Percentiles rank a stretch among this genome's conserved stretches.
Conservation (phyloP, 2,329 filamentous ascomycete species). For the Nakataea oryzae region DNA sequence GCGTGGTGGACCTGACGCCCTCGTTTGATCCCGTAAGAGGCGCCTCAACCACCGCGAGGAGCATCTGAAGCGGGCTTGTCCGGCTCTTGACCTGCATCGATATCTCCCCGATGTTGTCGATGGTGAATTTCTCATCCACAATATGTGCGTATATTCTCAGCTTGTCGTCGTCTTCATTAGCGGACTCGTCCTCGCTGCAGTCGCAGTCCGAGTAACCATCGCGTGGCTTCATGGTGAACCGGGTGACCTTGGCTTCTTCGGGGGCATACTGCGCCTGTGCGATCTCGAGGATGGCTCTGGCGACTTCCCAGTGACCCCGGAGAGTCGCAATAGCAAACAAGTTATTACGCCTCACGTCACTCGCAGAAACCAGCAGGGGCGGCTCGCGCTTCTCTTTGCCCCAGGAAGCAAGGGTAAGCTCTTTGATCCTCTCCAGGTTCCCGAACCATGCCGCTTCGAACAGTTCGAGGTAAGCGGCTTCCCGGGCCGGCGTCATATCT, state of each 20-base stretch:
- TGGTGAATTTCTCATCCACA: constrained; percentile 58
- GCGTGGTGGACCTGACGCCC: constrained; percentile 8
- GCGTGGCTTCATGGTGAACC: constrained; percentile 32
- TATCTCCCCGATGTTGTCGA: constrained; percentile 65
- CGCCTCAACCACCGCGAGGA: constrained; percentile 24
- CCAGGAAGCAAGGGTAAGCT: constrained; percentile 51
- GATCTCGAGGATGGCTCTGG: constrained; percentile 60
- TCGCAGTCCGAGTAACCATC: constrained; percentile 23
- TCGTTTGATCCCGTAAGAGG: constrained; percentile 18
- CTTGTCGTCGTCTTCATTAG: constrained; percentile 22
- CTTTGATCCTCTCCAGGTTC: constrained; percentile 56
- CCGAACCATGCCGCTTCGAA: constrained; percentile 66
- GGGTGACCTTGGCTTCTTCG: constrained; percentile 36
- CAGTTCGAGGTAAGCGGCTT: constrained; percentile 52
- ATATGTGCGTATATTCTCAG: constrained; percentile 40
- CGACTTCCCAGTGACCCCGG: constrained; percentile 52
- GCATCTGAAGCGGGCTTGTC: constrained; percentile 40
- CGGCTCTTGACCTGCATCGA: constrained; percentile 58
- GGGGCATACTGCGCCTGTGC: constrained; percentile 57
- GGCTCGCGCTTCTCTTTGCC: constrained; percentile 38
- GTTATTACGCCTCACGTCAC: constrained; percentile 37
- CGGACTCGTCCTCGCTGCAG: constrained; percentile 12
- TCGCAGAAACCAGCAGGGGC: constrained; percentile 54
- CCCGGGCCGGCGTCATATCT: constrained; percentile 44
- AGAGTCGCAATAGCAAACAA: constrained; percentile 62